phyloP scores from a whole-genome alignment of 345 rosid genomes.

The Populus deltoides region DNA sequence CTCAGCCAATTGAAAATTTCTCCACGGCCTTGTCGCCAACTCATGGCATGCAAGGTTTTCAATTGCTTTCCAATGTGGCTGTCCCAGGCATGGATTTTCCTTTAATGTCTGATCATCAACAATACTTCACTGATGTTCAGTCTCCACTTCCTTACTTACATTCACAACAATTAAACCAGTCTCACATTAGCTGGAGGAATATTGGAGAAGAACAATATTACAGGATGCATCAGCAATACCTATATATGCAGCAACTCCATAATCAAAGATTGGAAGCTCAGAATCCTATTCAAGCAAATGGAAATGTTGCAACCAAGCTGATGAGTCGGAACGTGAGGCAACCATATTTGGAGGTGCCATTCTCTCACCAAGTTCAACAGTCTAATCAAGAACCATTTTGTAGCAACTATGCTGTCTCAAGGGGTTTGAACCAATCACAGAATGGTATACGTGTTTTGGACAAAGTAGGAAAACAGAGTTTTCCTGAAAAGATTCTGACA shows the following conservation, averaged over 20 bases:
- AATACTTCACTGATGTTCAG: constrained; percentile 40
- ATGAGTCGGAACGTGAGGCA: constrained; percentile 34
- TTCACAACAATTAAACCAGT: constrained; percentile 36
- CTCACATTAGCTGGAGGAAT: constrained; percentile 45
- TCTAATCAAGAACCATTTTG: constrained; percentile 47
- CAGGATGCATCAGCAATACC: constrained; percentile 40
- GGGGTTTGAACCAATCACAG: constrained; percentile 36
- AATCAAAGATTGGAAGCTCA: constrained; percentile 39
- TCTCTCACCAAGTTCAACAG: constrained; percentile 39
- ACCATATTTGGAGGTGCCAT: constrained; percentile 43
- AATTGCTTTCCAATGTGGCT: constrained; percentile 31
- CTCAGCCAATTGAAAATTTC: constrained; percentile 27
- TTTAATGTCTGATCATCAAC: constrained; percentile 44
- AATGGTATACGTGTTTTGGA: constrained; percentile 30
- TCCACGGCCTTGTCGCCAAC: constrained; percentile 37
- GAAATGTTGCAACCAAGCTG: constrained; percentile 27
- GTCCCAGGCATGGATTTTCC: constrained; percentile 43
- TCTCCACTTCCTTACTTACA: constrained; percentile 41
- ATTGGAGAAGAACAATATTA: constrained; percentile 48
- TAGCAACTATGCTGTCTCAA: constrained; percentile 33
- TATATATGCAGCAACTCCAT: constrained; percentile 45
- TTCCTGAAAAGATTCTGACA: constrained; percentile 62
- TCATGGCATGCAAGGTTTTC: constrained; percentile 48
- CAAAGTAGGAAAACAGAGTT: constrained; percentile 38
- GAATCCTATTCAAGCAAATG: constrained; percentile 35